Percentiles rank a stretch among this genome's conserved stretches.
Evolutionary conservation across 495 filamentous ascomycete species (phyloP).

Genomic region (Neurospora sp.): DNA sequence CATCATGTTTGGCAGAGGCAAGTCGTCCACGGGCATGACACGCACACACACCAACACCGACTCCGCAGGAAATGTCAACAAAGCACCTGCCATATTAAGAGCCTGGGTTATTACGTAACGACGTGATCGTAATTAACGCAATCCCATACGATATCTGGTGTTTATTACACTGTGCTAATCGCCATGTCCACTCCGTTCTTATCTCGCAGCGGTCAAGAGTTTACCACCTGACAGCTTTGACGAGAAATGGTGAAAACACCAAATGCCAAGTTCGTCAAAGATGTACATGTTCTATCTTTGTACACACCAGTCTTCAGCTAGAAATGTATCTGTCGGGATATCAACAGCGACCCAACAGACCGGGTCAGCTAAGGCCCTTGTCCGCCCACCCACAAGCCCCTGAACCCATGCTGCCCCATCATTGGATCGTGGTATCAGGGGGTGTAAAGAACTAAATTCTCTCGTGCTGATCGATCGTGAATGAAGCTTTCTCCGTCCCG

Average conservation of each 20-base stretch:
- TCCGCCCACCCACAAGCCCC: neutral
- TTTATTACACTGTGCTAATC: neutral
- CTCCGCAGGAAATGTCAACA: neutral
- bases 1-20: neutral
- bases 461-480: neutral
- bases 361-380: neutral
- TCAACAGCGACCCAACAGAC: neutral
- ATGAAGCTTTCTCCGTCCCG: neutral
- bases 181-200: neutral
- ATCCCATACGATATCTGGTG: neutral
- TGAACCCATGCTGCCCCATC: neutral
- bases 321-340: neutral
- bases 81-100: neutral
- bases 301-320: neutral
- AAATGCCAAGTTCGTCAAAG: neutral
- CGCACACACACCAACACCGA: neutral
- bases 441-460: neutral
- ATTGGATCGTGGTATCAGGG: neutral
- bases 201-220: neutral
- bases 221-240: neutral
- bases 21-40: neutral
- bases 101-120: neutral
- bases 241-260: neutral
- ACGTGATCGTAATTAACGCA: neutral
- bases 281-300: neutral